Base-by-base conservation (phyloP, 2,329 filamentous ascomycete species). In the Fusarium xyrophilum region DNA sequence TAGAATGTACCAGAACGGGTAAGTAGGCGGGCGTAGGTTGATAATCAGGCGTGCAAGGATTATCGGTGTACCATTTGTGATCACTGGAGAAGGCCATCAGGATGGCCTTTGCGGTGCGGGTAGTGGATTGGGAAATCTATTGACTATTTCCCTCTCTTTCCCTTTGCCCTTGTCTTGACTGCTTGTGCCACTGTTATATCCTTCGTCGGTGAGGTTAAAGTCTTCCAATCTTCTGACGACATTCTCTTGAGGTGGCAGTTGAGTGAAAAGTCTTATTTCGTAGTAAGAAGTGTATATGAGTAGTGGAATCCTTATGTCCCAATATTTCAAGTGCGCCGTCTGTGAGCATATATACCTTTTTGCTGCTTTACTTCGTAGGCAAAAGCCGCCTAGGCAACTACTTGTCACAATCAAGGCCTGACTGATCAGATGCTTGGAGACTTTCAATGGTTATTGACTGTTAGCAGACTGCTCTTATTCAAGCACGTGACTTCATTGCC, bases 361-460 rank as follows among this genome's bases (percentile, higher is more conserved):
- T 8, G 0, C 27, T 5, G 13, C 4, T 28, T 2, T 15, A 8
- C 9, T 28, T 17, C 5, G 10, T 9, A 30, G 14, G 7, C 4
- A 12, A 46, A 7, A 12, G 5, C 5, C 13, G 4, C 3, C 13
- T 7, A 12, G 13, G 9, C 0, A 30, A 17, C 19, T 21, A 6
- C 27, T 30, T 9, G 5, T 30, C 13, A 28, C 3, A 46, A 3
- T 5, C 25, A 19, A 21, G 3, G 2, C 10, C 10, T 46, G 5
- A 17, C 7, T 30, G 19, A 17, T 17, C 3, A 6, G 5, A 2
- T 30, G 10, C 2, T 30, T 5, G 3, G 1, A 6, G 14, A 21
- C 0, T 17, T 12, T 2, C 1, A 2, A 8, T 17, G 3, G 10
- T 21, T 5, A 46, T 12, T 7, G 7, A 12, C 3, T 21, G 6